Base-by-base conservation (phyloP, 2,329 filamentous ascomycete genomes). In the Microcyclospora pomicola region DNA sequence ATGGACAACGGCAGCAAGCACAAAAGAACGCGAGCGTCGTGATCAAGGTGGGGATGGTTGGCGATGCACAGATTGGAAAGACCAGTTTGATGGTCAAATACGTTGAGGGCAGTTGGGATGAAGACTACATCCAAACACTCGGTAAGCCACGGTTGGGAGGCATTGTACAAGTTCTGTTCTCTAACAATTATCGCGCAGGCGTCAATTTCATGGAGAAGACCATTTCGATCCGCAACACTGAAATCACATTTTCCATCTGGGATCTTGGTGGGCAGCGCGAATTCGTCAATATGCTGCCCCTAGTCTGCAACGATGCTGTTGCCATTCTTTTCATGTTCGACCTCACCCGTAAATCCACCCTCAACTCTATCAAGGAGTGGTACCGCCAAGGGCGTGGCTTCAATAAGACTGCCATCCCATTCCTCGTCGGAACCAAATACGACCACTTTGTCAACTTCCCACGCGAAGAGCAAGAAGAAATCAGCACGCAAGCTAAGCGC, bases 121-220 rank as follows among this genome's bases (percentile, higher is more conserved):
- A 98, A 65, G 91, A 98, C 61, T 98, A 98, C 63, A 98, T 98
- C 55, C 91, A 98, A 65, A 98, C 91, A 15, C 68, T 98, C 33
- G 91, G 76, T 80, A 62, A 45, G 68, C 36, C 19, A 42, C 13
- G 15, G n/a, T 19, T 24, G 7, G 19, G 30, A 15, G 12, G 14
- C 30, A 31, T n/a, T 4, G 30, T 31, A 10, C 29, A 10, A 35
- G 31, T 29, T n/a, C 14, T n/a, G 9, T 15, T 31, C 5, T n/a
- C 12, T 31, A 9, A 15, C 30, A 5, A 9, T 4, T 15, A 31
- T 31, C 14, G 12, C 9, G 30, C 30, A 80, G 76, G 91, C 49
- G 91, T 98, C 63, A 98, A 98, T 63, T 98, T 98, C 64, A 98
- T 98, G 91, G 91, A 98, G 63, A 98, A 98, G 72, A 98, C 91